These are phyloP conservation scores for Thelephora terrestris DNA, from an alignment of 1,284 basidiomycete species.

Conservation along the genomic window DNA sequence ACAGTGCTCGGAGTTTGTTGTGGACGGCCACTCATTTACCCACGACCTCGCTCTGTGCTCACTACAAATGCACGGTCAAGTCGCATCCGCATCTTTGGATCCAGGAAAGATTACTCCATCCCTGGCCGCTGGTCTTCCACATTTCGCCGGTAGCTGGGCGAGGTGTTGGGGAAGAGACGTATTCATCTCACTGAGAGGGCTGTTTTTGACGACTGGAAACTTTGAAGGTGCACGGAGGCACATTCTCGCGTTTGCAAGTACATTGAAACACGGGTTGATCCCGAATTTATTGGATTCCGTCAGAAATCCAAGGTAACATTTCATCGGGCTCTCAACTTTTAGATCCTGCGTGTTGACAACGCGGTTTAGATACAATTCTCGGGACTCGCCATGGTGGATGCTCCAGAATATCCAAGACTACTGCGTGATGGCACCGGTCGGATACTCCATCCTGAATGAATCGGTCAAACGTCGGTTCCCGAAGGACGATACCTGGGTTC, in stretches of 20 bases:
- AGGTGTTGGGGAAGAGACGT: constrained; percentile 97
- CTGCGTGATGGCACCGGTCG: constrained; percentile 75
- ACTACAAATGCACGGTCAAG: constrained; percentile 87
- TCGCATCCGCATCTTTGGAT: constrained; percentile 80
- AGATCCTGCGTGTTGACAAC: constrained; percentile 11
- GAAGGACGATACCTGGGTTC: constrained; percentile 85
- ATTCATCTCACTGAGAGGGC: constrained; percentile 85
- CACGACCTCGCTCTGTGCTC: constrained; percentile 80
- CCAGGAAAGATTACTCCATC: constrained; percentile 63
- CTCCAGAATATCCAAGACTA: constrained; percentile 97
- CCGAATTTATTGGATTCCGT: constrained; percentile 89
- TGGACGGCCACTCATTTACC: constrained; percentile 79
- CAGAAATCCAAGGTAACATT: constrained; percentile 72
- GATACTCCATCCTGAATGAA: constrained; percentile 73
- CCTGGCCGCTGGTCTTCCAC: constrained; percentile 89
- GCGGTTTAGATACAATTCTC: constrained; percentile 71
- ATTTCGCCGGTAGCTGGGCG: constrained; percentile 87
- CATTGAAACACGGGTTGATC: constrained; percentile 81
- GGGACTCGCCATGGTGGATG: constrained; percentile 98
- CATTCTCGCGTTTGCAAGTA: constrained; percentile 84
- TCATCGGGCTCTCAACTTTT: constrained; percentile 20
- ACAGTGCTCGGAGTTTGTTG: constrained; percentile 79
- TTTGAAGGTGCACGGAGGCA: constrained; percentile 79
- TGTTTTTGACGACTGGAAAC: constrained; percentile 89
- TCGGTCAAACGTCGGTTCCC: constrained; percentile 88